Conservation (phyloP, 495 filamentous ascomycete species). For the Xylona heveae region DNA sequence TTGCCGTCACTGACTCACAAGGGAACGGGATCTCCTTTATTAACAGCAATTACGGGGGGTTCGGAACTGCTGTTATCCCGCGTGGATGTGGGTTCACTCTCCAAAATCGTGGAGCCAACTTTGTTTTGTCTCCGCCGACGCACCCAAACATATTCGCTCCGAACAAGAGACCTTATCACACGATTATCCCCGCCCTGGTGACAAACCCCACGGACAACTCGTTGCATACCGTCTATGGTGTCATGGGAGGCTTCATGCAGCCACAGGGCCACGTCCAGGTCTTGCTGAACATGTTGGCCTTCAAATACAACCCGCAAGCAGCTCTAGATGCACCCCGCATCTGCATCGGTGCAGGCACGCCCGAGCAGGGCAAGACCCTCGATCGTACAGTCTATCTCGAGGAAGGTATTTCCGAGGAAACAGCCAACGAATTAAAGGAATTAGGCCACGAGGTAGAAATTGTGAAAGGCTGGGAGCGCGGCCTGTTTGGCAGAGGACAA, state of each 20-base stretch:
- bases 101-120: constrained; percentile 84
- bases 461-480: constrained; percentile 40
- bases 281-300: constrained; percentile 71
- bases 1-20: constrained; percentile 52
- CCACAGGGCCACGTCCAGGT: constrained; percentile 96
- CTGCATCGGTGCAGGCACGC: constrained; percentile 54
- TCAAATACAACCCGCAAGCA: constrained; percentile 66
- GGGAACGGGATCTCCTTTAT: constrained; percentile 94
- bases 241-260: constrained; percentile 99
- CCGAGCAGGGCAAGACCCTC: constrained; percentile 25
- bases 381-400: constrained; percentile 55
- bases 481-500: constrained; percentile 77
- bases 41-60: constrained; percentile 83
- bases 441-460: constrained; percentile 59
- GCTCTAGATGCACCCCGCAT: constrained; percentile 80
- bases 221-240: constrained; percentile 71
- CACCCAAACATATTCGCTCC: constrained; percentile 70
- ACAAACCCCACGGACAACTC: constrained; percentile 51
- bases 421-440: constrained; percentile 38
- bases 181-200: constrained; percentile 84
- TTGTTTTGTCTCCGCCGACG: constrained; percentile 32
- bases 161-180: constrained; percentile 86
- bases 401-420: constrained; percentile 54
- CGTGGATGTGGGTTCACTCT: constrained; percentile 70
- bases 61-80: constrained; percentile 78